Percentiles rank a stretch among this genome's conserved stretches.
phyloP scores from a whole-genome alignment of 176 grass and related monocot genomes.

The Bonia amplexicaulis region DNA sequence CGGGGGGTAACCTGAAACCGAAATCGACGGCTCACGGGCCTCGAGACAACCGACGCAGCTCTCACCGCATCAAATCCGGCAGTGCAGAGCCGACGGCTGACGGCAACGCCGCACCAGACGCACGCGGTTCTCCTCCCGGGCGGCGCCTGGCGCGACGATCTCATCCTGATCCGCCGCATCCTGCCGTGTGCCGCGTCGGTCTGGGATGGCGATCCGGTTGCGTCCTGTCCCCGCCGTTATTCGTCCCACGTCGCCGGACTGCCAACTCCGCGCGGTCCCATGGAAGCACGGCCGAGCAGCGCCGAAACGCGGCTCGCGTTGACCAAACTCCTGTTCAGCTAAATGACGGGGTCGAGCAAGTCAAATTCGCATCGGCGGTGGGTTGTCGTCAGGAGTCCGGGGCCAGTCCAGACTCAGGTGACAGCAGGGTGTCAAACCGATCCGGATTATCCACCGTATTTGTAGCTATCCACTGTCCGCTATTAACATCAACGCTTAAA shows the following conservation, averaged over 20 bases:
- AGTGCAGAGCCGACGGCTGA: not conserved
- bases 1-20: not conserved
- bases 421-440: too few species aligned
- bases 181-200: not conserved
- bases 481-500: not conserved
- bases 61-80: not conserved
- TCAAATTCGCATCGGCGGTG: not conserved
- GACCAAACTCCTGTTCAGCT: not conserved
- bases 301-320: not conserved
- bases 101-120: conserved; percentile 1
- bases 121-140: too few species aligned
- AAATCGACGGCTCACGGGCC: not conserved
- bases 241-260: not conserved
- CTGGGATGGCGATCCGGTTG: not conserved
- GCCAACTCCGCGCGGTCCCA: not conserved
- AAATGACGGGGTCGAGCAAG: not conserved
- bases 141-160: not conserved
- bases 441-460: too few species aligned
- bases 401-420: not conserved
- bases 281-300: not conserved
- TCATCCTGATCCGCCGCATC: too few species aligned
- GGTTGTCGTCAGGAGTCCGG: not conserved
- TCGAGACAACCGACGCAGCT: not conserved
- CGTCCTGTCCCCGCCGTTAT: not conserved
- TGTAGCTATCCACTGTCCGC: not conserved